A percentile compares a stretch with the other conserved stretches of the same genome.
Evolutionary conservation across 2,329 filamentous ascomycete species (phyloP).

Genomic region (Cercospora sojina): DNA sequence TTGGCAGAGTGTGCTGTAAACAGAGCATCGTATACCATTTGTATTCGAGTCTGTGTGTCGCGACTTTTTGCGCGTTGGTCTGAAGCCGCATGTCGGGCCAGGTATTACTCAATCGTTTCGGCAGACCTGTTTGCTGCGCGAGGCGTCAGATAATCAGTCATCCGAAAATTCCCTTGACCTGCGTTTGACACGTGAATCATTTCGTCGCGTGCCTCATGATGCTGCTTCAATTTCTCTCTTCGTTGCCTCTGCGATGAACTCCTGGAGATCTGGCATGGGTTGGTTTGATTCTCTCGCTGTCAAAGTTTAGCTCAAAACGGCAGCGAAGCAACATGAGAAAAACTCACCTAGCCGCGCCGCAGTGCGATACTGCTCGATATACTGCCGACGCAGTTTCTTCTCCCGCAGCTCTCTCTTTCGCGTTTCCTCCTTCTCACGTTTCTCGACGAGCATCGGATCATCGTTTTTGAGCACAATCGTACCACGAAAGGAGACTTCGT

Average conservation of each 20-base stretch:
- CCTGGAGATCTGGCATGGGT: neutral
- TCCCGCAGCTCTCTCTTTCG: constrained; percentile 1
- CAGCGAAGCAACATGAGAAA: neutral
- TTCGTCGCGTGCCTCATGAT: neutral
- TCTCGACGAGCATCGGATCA: constrained; percentile 2
- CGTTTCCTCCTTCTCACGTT: neutral
- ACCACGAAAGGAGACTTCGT: constrained; percentile 7
- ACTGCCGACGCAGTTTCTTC: constrained; percentile 10
- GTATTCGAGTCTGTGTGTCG: neutral
- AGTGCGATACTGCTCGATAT: constrained; percentile 11
- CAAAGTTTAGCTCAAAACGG: neutral
- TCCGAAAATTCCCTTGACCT: neutral
- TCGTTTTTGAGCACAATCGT: constrained; percentile 7
- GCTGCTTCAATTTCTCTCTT: neutral
- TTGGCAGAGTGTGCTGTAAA: neutral
- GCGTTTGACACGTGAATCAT: neutral
- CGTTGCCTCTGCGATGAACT: neutral
- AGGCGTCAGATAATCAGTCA: neutral
- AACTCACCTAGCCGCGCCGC: constrained; percentile 1
- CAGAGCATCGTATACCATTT: neutral
- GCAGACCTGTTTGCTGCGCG: neutral
- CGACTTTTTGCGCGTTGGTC: neutral
- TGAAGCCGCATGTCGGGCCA: neutral
- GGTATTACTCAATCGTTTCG: neutral
- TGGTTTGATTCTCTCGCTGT: neutral